phyloP scores from a whole-genome alignment of 164 flowering plant genomes.

The Litsea cubeba region DNA sequence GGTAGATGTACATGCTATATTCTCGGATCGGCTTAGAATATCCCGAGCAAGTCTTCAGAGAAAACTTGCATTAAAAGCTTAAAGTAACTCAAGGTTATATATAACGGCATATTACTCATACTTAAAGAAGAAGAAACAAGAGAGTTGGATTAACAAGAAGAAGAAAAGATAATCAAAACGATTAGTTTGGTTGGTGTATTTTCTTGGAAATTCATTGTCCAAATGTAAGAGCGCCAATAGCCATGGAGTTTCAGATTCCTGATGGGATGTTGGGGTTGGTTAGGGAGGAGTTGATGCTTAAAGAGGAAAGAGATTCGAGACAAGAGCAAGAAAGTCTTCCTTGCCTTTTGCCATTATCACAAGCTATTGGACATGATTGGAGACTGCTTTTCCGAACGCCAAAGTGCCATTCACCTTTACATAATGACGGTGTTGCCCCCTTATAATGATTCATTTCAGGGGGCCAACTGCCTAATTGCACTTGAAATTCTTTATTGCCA shows the following conservation, averaged over 20 bases:
- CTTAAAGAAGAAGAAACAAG: background rate
- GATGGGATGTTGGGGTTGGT: background rate
- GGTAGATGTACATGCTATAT: no score
- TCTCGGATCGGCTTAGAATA: no score
- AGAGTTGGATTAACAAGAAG: no score
- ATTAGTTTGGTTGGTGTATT: background rate
- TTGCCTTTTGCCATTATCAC: conserved; percentile 3
- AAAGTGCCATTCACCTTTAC: background rate
- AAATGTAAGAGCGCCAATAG: background rate
- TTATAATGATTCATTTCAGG: no score
- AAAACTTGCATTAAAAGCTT: no score
- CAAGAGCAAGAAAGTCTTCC: background rate
- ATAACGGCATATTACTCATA: background rate
- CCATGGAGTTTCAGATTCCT: background rate
- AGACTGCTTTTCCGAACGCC: background rate
- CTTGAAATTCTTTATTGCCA: no score
- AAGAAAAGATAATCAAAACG: background rate
- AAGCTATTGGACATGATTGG: conserved; percentile 5
- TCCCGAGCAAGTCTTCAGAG: background rate
- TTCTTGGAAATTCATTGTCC: background rate
- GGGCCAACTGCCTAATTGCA: no score
- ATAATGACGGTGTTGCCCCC: background rate
- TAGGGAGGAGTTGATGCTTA: background rate
- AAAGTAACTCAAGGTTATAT: background rate
- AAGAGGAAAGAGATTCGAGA: background rate